Evolutionary conservation across 176 grass and related monocot genomes (phyloP), one percentile per base, ranked within the genome.

Genomic region (Typha latifolia): DNA sequence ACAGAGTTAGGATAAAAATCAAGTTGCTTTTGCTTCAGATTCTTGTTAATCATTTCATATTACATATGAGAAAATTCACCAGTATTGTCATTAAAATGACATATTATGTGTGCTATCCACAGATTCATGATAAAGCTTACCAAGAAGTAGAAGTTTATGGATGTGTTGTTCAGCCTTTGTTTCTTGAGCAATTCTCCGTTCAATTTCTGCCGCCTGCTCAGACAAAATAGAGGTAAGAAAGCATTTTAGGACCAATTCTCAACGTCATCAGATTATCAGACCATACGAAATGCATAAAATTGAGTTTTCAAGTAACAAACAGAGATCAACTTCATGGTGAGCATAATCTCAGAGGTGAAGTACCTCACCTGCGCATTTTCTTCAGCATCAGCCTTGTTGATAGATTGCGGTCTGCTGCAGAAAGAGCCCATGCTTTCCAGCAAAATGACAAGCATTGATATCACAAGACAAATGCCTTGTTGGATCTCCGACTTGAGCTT

Each of bases 81-180:
- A 59, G 3, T 59, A 22, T 59, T 59, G 7, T 19, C 14, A 16
- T 59, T 21, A 6, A 37, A 12, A 37, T 62, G 49, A 12, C 43
- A 63, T 2, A 37, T 59, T 2, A 62, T 11, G 11, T 37, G 11
- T 14, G 14, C 47, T 47, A 62, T 34, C 19, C 69, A 72, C 14
- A 32, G 27, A n/a, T 57, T 49, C 7, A 26, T 9, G 20, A 32
- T 67, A 48, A 29, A 47, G 16, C 70, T 64, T 92, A 97, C 94
- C 94, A 59, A 92, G 94, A 70, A 97, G 85, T 64, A 92, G 62
- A 53, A 97, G 88, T 77, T 91, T 97, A 80, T 92, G 83, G 77
- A 92, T 84, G 78, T 97, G 93, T 43, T 97, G 85, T 12, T 97
- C 93, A 47, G 93, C 85, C 75, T 90, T 97, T 51, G 93, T 89